Percentiles rank a stretch among this genome's conserved stretches.
Conservation (phyloP, 805 yeast species). For the Yamadazyma philogaea region DNA sequence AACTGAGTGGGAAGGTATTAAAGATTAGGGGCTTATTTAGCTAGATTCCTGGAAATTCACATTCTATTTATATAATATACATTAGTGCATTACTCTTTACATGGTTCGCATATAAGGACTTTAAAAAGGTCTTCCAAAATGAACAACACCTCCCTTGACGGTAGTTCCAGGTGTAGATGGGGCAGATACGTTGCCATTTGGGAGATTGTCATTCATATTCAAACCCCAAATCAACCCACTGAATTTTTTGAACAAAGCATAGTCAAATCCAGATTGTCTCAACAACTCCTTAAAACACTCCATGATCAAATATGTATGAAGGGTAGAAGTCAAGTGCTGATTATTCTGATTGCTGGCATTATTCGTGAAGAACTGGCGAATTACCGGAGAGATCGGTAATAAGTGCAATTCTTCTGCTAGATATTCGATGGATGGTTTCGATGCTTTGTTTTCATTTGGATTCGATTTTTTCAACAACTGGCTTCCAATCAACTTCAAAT, state of each 20-base stretch:
- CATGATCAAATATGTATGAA: conserved; percentile 63
- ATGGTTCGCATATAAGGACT: neutral
- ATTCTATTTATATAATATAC: conserved; percentile 8
- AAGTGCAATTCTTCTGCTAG: conserved; percentile 66
- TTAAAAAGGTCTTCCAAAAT: conserved; percentile 29
- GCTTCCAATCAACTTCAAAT: conserved; percentile 59
- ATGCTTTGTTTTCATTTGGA: conserved; percentile 14
- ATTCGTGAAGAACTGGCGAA: conserved; percentile 37
- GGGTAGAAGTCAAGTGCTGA: conserved; percentile 45
- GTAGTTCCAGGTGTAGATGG: conserved; percentile 26
- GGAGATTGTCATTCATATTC: conserved; percentile 18
- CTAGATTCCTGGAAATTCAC: neutral
- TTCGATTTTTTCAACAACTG: conserved; percentile 26
- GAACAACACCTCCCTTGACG: conserved; percentile 23
- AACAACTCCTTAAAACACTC: conserved; percentile 61
- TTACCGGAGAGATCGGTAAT: conserved; percentile 55
- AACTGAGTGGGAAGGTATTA: conserved; percentile 27
- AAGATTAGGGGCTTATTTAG: conserved; percentile 18
- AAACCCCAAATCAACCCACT: conserved; percentile 55
- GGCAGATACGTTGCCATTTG: conserved; percentile 10
- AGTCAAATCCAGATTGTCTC: conserved; percentile 24
- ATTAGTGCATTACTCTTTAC: conserved; percentile 6
- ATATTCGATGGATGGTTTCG: conserved; percentile 52
- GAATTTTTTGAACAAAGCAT: conserved; percentile 28
- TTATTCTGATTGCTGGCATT: conserved; percentile 23